A percentile compares a stretch with the other conserved stretches of the same genome.
Evolutionary conservation across 192 early-diverging fungal species (phyloP).

Genomic region (Ambispora gerdemannii): DNA sequence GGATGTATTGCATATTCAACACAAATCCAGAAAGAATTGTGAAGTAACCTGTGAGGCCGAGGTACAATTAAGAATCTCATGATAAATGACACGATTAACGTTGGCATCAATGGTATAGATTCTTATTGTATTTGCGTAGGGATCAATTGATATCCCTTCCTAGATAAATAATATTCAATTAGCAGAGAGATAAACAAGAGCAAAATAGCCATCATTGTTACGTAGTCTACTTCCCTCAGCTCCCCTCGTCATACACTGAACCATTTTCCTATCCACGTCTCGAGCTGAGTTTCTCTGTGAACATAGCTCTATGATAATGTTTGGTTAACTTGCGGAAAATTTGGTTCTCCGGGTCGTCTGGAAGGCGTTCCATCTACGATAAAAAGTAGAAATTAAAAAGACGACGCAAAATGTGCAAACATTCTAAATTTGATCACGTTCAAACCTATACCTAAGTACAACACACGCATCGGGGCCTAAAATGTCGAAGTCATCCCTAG

Average conservation of each 20-base stretch:
- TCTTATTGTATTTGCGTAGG: constrained; percentile 1
- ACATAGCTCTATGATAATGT: constrained; percentile 1
- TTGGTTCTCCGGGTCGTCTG: neutral
- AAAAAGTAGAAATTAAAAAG: neutral
- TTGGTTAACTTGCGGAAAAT: neutral
- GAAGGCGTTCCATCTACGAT: neutral
- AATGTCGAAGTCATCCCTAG: neutral
- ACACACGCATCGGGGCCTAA: neutral
- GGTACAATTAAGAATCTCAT: constrained; percentile 3
- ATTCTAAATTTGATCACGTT: constrained; percentile 5
- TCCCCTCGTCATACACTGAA: neutral
- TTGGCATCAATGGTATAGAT: neutral
- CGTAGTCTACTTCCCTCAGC: constrained; percentile 1
- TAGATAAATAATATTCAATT: constrained; percentile 25
- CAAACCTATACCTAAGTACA: constrained; percentile 1
- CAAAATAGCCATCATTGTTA: constrained; percentile 12
- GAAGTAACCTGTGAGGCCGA: neutral
- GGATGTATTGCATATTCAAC: neutral
- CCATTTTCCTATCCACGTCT: neutral
- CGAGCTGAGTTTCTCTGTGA: neutral
- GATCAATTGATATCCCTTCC: constrained; percentile 15
- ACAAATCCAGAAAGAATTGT: constrained; percentile 14
- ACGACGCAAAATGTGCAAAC: neutral
- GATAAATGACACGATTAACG: neutral
- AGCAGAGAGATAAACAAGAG: constrained; percentile 6